These are phyloP conservation scores for Emmonsiellopsis sp. DNA, from an alignment of 2,329 filamentous ascomycete genomes.

Conservation along the genomic window DNA sequence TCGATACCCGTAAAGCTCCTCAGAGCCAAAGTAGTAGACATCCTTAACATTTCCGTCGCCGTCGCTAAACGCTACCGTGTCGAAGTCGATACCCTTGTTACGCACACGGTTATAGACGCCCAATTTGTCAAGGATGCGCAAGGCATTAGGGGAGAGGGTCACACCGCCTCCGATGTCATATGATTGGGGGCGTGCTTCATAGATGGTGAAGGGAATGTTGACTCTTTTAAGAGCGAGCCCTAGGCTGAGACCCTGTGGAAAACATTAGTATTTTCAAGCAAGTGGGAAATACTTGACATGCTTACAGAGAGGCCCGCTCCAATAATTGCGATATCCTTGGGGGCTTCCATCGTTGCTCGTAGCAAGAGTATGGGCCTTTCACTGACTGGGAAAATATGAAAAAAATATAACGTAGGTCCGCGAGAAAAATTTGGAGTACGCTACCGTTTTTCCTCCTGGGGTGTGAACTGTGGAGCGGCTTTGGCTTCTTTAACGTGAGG, in stretches of 20 bases:
- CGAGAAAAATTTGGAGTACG: too few relatives aligned
- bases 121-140: slow-evolving; percentile 45
- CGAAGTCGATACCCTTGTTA: slow-evolving; percentile 43
- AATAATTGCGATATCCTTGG: neutral
- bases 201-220: slow-evolving; percentile 43
- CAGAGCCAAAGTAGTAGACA: slow-evolving; percentile 41
- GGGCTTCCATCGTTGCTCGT: neutral
- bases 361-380: neutral
- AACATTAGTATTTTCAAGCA: neutral
- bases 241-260: slow-evolving; percentile 40
- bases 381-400: neutral
- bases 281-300: neutral
- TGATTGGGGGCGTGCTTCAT: slow-evolving; percentile 40
- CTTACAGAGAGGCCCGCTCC: neutral
- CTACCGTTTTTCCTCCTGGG: too few relatives aligned
- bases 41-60: slow-evolving; percentile 27
- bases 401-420: too few relatives aligned
- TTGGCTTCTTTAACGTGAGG: too few relatives aligned
- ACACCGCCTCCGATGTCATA: slow-evolving; percentile 46
- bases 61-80: slow-evolving; percentile 41
- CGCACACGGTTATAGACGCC: slow-evolving; percentile 41
- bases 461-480: too few relatives aligned
- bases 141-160: slow-evolving; percentile 52
- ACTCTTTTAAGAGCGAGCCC: slow-evolving; percentile 47
- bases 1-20: slow-evolving; percentile 43